Evolutionary conservation across 352 stramenopile species (phyloP).

Genomic region (Globisporangium radiosum): DNA sequence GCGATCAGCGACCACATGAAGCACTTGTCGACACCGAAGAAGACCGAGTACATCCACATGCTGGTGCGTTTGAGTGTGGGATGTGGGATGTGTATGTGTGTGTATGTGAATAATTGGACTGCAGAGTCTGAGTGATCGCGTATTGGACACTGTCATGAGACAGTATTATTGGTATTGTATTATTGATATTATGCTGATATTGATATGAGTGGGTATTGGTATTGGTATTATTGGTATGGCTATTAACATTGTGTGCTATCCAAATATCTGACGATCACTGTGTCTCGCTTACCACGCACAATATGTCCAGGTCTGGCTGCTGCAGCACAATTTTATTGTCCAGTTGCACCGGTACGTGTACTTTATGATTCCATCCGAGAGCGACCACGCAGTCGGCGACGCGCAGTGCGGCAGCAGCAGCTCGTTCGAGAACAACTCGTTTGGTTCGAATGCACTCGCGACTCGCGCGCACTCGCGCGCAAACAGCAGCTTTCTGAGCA

Average conservation of each 20-base stretch:
- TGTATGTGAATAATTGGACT: too few relatives aligned
- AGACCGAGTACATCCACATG: constrained; percentile 85
- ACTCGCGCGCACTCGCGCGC: constrained; percentile 9
- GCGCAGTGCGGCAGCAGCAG: constrained; percentile 14
- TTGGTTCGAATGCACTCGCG: constrained; percentile 12
- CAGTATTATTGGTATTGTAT: too few relatives aligned
- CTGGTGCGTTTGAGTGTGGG: constrained; percentile 24
- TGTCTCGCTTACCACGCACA: too few relatives aligned
- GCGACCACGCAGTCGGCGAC: constrained; percentile 28
- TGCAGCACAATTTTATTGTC: constrained; percentile 79
- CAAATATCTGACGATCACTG: too few relatives aligned
- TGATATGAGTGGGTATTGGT: too few relatives aligned
- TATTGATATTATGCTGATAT: too few relatives aligned
- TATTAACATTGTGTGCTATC: too few relatives aligned
- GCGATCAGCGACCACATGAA: constrained; percentile 81
- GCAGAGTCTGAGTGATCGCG: too few relatives aligned
- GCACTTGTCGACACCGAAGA: constrained; percentile 48
- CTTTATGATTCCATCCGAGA: constrained; percentile 76
- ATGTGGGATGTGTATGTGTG: too few relatives aligned
- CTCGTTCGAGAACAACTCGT: constrained; percentile 7
- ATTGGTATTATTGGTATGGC: too few relatives aligned
- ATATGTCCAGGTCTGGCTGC: constrained; percentile 33
- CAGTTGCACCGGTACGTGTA: constrained; percentile 85
- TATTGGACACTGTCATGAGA: too few relatives aligned
- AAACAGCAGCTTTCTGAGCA: constrained; percentile 5